Conservation (phyloP, 352 stramenopile species). For the Globisporangium iwayamae region DNA sequence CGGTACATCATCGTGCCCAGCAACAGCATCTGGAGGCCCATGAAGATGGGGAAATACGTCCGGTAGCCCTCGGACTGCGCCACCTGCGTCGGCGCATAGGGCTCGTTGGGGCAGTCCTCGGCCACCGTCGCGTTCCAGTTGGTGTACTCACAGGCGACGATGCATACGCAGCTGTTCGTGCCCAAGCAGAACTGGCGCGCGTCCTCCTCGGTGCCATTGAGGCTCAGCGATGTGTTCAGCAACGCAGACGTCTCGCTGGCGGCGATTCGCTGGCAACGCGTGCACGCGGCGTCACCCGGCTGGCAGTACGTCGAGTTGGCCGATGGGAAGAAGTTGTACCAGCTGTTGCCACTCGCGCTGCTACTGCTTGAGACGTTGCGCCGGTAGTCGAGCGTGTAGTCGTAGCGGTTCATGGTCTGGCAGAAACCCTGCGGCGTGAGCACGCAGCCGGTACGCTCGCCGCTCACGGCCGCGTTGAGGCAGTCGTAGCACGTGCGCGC, state of each 20-base stretch:
- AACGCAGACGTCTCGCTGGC: constrained; percentile 12
- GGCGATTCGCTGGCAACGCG: constrained; percentile 38
- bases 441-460: constrained; percentile 40
- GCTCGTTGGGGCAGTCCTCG: constrained; percentile 35
- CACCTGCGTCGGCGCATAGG: constrained; percentile 17
- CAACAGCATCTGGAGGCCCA: constrained; percentile 59
- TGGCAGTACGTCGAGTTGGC: constrained; percentile 67
- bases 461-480: constrained; percentile 42
- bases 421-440: constrained; percentile 55
- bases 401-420: constrained; percentile 50
- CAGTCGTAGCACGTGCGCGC: constrained; percentile 70
- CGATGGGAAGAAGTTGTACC: constrained; percentile 68
- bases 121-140: constrained; percentile 53
- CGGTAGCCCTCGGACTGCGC: constrained; percentile 36
- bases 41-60: constrained; percentile 63
- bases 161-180: constrained; percentile 51
- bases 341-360: constrained; percentile 27
- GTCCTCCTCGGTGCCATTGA: constrained; percentile 35
- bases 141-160: constrained; percentile 51
- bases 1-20: constrained; percentile 60
- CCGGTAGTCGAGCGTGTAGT: constrained; percentile 47
- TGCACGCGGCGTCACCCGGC: constrained; percentile 43
- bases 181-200: constrained; percentile 57
- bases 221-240: constrained; percentile 23
- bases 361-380: constrained; percentile 38